phyloP scores from a whole-genome alignment of 495 filamentous ascomycete genomes.

The Trichoderma virens region DNA sequence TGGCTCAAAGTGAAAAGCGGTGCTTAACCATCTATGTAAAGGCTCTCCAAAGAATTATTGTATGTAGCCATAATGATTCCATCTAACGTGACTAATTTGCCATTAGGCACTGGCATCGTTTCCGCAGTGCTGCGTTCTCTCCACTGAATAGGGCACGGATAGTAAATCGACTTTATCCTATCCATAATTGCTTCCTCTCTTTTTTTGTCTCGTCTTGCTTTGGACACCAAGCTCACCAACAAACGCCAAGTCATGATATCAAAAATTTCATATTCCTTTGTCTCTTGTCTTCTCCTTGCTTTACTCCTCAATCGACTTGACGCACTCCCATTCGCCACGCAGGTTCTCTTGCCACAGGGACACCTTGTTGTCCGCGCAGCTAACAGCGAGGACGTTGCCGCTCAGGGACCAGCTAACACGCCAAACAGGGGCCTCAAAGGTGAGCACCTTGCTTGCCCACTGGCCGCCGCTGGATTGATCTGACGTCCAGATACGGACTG shows the following conservation, averaged over 20 bases:
- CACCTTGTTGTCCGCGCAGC: slow-evolving; percentile 93
- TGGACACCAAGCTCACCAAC: background rate
- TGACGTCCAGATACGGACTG: slow-evolving; percentile 91
- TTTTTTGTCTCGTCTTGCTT: background rate
- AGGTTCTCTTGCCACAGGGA: slow-evolving; percentile 81
- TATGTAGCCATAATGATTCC: background rate
- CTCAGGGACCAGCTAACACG: slow-evolving; percentile 96
- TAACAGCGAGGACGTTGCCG: slow-evolving; percentile 93
- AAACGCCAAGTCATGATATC: slow-evolving; percentile 6
- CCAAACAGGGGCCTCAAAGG: slow-evolving; percentile 87
- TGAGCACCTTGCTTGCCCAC: slow-evolving; percentile 77
- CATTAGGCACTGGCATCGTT: background rate
- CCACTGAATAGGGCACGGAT: background rate
- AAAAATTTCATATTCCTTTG: background rate
- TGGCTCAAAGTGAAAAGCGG: background rate
- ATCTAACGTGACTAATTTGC: background rate
- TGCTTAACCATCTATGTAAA: background rate
- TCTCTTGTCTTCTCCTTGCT: background rate
- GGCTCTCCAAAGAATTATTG: background rate
- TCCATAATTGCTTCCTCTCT: background rate
- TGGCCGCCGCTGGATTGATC: slow-evolving; percentile 49
- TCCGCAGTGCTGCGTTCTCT: background rate
- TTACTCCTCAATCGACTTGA: slow-evolving; percentile 93
- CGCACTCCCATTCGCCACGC: slow-evolving; percentile 81
- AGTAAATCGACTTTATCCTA: background rate